Evolutionary conservation across 179 eudicot species (phyloP), one percentile per base, ranked within the genome.

Genomic region (Spinacia oleracea): DNA sequence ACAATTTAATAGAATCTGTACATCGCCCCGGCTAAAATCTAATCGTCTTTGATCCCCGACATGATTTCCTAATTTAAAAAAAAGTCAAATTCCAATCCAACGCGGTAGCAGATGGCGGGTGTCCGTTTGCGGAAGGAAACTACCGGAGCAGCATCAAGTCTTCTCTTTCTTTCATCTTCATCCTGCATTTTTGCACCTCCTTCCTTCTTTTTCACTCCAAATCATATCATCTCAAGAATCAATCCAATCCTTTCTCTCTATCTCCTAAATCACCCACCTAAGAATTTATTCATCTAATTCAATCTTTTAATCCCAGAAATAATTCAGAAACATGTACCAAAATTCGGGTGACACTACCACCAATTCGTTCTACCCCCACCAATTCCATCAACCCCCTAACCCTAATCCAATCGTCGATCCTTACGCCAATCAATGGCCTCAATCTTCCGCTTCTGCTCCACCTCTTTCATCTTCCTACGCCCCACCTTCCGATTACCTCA

Each of bases 361-460:
- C 23, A 68, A 53, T 35, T 42, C 81, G 9, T 48, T 38, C 58
- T 51, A 79, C 45, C 66, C 67, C 9, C 45, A 51, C 6, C 63
- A 75, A 72, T 72, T 51, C 45, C 74, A 64, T 53, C 80, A 64
- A 72, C 15, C 72, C 46, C 38, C 90, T 70, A 87, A 66, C 77
- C 87, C 89, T 80, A 86, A 78, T 42, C 73, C 81, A 34, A 73
- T 79, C 46, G 86, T 77, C 16, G 86, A 84, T 83, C 83, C 86
- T 67, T 83, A 81, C 66, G 50, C 65, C 53, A 48, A 82, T 38
- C 78, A 83, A n/a, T 77, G 75, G 76, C 83, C 89, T 29, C 21
- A 85, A 11, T 40, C 88, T 15, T 80, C 78, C 71, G 93, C 97
- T 60, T 92, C 97, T 63, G 93, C 97, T 55, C 97, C 96, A 40